Conservation (phyloP, 2,329 filamentous ascomycete genomes). For the Aspergillus proliferans region DNA sequence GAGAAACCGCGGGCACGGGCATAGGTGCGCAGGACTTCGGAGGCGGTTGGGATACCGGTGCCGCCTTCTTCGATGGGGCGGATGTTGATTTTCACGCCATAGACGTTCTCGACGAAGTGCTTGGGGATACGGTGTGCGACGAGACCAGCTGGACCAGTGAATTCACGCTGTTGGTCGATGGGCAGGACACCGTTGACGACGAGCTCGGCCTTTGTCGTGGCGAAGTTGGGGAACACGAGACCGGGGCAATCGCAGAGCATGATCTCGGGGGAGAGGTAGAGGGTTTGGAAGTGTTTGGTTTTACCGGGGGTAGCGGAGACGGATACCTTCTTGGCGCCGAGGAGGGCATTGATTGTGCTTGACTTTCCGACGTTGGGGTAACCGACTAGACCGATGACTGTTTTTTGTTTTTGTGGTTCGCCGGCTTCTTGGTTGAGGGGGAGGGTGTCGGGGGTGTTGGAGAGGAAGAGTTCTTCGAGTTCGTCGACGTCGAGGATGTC, state of each 20-base stretch:
- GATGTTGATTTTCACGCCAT: conserved; percentile 81
- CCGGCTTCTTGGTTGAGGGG: conserved; percentile 41
- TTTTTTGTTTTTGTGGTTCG: conserved; percentile 53
- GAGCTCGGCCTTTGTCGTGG: conserved; percentile 89
- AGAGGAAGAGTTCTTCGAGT: conserved; percentile 78
- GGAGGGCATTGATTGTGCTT: conserved; percentile 97
- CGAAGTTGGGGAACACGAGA: conserved; percentile 97
- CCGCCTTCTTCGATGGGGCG: conserved; percentile 86
- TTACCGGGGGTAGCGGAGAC: conserved; percentile 96
- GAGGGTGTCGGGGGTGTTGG: conserved; percentile 58
- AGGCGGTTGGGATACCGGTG: conserved; percentile 74
- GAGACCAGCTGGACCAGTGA: conserved; percentile 75
- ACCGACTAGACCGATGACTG: conserved; percentile 86
- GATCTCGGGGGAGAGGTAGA: conserved; percentile 83
- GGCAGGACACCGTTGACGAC: conserved; percentile 92
- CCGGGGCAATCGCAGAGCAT: conserved; percentile 96
- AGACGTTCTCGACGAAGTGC: conserved; percentile 81
- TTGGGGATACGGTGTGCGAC: conserved; percentile 82
- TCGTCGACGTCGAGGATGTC: conserved; percentile 89
- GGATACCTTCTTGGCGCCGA: conserved; percentile 96
- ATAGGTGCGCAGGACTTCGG: conserved; percentile 79
- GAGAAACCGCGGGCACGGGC: conserved; percentile 84
- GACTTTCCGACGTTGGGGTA: conserved; percentile 99
- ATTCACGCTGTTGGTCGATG: conserved; percentile 93
- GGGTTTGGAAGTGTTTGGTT: conserved; percentile 98